phyloP scores from a whole-genome alignment of 345 rosid species.

The Citrus mangshanensis region DNA sequence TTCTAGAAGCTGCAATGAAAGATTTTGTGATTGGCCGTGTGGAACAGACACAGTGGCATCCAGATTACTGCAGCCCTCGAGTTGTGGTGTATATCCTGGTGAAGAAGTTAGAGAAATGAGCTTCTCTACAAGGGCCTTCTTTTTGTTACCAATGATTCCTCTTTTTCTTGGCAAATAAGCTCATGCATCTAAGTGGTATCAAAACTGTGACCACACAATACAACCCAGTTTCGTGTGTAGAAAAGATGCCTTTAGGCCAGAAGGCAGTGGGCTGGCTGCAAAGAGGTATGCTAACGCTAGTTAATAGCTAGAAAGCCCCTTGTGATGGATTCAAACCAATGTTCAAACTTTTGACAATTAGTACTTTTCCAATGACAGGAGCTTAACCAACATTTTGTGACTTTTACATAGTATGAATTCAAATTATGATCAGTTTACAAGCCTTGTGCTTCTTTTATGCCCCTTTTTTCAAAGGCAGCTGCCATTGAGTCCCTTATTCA shows the following conservation, averaged over 20 bases:
- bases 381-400: too few relatives aligned
- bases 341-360: too few relatives aligned
- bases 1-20: slow-evolving; percentile 68
- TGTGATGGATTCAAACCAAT: background rate
- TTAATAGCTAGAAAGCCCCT: background rate
- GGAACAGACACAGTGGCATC: slow-evolving; percentile 83
- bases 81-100: slow-evolving; percentile 74
- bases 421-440: too few relatives aligned
- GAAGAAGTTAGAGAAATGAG: slow-evolving; percentile 37
- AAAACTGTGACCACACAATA: background rate
- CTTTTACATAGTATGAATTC: too few relatives aligned
- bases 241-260: background rate
- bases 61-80: slow-evolving; percentile 61
- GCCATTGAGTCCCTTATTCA: background rate
- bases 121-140: background rate
- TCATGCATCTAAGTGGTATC: background rate
- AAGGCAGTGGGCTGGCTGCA: background rate
- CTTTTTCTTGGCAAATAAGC: background rate
- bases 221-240: background rate
- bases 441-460: too few relatives aligned
- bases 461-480: too few relatives aligned
- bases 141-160: background rate
- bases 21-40: slow-evolving; percentile 67
- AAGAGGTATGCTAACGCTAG: background rate
- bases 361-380: too few relatives aligned